Conservation (phyloP, 1,284 basidiomycete genomes). For the Jaminaea rosea region DNA sequence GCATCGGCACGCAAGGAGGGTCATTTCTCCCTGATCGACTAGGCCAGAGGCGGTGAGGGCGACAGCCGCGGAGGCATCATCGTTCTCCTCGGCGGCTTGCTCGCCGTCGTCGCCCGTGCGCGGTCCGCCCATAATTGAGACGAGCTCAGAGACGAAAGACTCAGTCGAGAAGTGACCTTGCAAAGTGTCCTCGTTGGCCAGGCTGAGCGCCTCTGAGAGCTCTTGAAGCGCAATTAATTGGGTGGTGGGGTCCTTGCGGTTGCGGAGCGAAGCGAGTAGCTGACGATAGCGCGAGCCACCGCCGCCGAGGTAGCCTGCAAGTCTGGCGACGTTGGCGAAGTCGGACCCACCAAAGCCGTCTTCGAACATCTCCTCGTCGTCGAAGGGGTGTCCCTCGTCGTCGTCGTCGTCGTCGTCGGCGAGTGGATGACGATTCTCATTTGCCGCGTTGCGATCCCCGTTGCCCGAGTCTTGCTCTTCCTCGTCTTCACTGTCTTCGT, state of each 20-base stretch:
- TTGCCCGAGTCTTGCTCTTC: slow-evolving; percentile 9
- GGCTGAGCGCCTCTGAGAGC: slow-evolving; percentile 83
- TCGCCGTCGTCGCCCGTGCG: slow-evolving; percentile 22
- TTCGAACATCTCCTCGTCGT: slow-evolving; percentile 18
- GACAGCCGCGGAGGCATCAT: slow-evolving; percentile 21
- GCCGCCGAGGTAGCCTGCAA: slow-evolving; percentile 40
- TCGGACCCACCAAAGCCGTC: slow-evolving; percentile 14
- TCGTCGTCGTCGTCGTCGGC: slow-evolving; percentile 20
- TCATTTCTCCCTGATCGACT: slow-evolving; percentile 36
- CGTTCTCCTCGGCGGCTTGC: slow-evolving; percentile 6
- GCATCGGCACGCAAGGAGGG: slow-evolving; percentile 45
- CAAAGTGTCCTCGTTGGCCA: slow-evolving; percentile 93
- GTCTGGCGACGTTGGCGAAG: slow-evolving; percentile 34
- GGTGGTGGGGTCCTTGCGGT: slow-evolving; percentile 56
- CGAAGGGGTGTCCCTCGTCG: slow-evolving; percentile 12
- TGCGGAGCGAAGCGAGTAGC: slow-evolving; percentile 29
- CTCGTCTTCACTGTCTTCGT: slow-evolving; percentile 8
- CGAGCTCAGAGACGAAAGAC: slow-evolving; percentile 80
- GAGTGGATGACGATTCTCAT: slow-evolving; percentile 15
- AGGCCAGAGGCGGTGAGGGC: slow-evolving; percentile 26
- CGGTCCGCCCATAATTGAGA: slow-evolving; percentile 78
- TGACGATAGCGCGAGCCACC: slow-evolving; percentile 25
- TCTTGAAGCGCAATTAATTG: slow-evolving; percentile 79
- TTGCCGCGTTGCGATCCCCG: slow-evolving; percentile 9
- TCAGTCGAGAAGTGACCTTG: slow-evolving; percentile 90